Base-by-base conservation (phyloP, 306 rosid genomes). In the Cicer chorassanicum region DNA sequence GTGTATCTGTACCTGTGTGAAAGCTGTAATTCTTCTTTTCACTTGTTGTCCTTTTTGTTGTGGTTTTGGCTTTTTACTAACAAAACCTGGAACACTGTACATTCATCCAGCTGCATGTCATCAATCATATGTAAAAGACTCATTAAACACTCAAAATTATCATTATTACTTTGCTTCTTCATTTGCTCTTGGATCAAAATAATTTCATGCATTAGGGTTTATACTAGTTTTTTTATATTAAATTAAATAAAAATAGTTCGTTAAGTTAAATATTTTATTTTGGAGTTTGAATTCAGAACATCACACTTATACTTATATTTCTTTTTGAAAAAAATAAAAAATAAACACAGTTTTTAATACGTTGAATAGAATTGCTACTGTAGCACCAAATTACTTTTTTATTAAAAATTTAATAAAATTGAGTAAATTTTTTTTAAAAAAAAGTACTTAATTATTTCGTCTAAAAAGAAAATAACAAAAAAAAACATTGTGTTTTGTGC, bases 131-230 rank as follows among this genome's bases (percentile, higher is more conserved):
- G 50, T 14, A 61, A 73, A 80, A 81, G 61, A 41, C 34, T 19
- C 36, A 59, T 53, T 63, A 68, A 50, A 50, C 70, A 3, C 56
- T 65, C 81, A 79, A 75, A 68, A 79, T 7, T 24, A 71, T 76
- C 0, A 43, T 65, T 45, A 76, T 55, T 73, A 42, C 49, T 49
- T 45, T 74, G 18, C 70, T 72, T 72, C 74, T 73, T 78, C 66
- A 78, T 74, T 69, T 34, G 39, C 5, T 62, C 72, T 71, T 76
- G 59, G 62, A 81, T 45, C 65, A 56, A 56, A 15, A 45, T 14
- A 44, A 60, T 59, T 12, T 19, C 44, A 70, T 76, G 69, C 12
- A 18, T 13, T 24, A 15, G 42, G 49, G 53, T 68, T 68, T 68
- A 4, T 4, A 5, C 9, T 1, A 1, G 7, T 38, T 36, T 6